Base-by-base conservation (phyloP, 768 basidiomycete genomes). In the Pleurotus ostreatus region DNA sequence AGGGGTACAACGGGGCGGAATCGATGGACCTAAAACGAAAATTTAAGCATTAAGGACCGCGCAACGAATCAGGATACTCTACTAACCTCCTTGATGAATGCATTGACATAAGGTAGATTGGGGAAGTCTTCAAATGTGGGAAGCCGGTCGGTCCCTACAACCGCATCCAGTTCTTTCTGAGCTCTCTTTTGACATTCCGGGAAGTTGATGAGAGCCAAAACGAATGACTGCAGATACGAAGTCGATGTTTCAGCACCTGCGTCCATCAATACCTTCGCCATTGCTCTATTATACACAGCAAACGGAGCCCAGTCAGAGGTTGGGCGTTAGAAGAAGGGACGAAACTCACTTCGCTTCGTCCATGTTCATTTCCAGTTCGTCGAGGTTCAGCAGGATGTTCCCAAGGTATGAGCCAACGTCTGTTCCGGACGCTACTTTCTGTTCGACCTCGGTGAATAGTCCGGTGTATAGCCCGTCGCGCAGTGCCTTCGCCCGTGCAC, bases 121-220 rank as follows among this genome's bases (percentile, higher is more conserved):
- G 52, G 49, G 37, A 61, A 55, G 58, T 74, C 72, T 3, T 59
- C 57, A 16, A 73, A 68, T 3, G 63, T 64, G 1, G 78, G 79
- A 6, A 78, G 63, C 3, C 76, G 65, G 18, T 61, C 65, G 2
- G 44, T 20, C 11, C 71, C 74, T 9, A 78, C 58, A 4, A 78
- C 66, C 1, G 48, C 23, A 59, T 79, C 78, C 11, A 80, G 65
- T 59, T 79, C 77, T 4, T 63, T 65, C 53, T 77, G 78, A 0
- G 75, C 76, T 48, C 62, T 70, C 6, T 44, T 55, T 55, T 72
- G 73, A 11, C 66, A 60, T 11, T 71, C 66, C 1, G 77, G 77
- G 55, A 75, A 60, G 7, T 68, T 59, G 4, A 71, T 63, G 72
- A 79, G 73, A 1, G 71, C 70, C 12, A 77, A 65, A 45, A 78